These are phyloP conservation scores for Monilinia polystroma DNA, from an alignment of 2,329 filamentous ascomycete species.

Conservation along the genomic window DNA sequence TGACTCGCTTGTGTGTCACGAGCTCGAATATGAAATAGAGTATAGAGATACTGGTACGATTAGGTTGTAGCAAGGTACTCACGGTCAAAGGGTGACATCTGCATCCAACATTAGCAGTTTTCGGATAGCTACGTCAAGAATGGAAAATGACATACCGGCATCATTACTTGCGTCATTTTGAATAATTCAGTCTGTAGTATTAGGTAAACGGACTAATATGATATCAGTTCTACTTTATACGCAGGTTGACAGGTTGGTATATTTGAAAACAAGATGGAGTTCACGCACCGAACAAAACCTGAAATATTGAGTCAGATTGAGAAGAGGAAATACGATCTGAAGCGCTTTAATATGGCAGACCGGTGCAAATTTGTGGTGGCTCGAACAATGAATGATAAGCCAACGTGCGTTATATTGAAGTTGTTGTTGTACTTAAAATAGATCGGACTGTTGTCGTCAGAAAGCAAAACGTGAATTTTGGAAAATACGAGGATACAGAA, in stretches of 20 bases:
- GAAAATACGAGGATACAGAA: not conserved
- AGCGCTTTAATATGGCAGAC: not conserved
- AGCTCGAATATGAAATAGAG: not conserved
- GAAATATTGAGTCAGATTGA: not conserved
- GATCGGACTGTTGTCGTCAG: not conserved
- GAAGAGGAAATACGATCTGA: not conserved
- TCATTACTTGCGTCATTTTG: constrained; percentile 17
- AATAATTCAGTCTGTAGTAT: not conserved
- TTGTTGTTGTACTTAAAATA: not conserved
- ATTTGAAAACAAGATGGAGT: not conserved
- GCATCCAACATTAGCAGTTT: not conserved
- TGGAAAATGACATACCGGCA: constrained; percentile 8
- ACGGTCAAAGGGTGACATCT: constrained; percentile 11
- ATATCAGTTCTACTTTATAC: not conserved
- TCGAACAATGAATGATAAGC: no score
- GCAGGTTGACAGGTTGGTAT: not conserved
- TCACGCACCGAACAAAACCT: constrained; percentile 3
- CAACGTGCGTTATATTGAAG: not conserved
- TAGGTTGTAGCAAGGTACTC: not conserved
- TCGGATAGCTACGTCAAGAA: not conserved
- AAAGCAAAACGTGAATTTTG: not conserved
- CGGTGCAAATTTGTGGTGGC: not conserved
- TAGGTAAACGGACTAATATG: not conserved
- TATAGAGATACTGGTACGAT: not conserved
- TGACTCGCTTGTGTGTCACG: not conserved